Conservation (phyloP, 1,284 basidiomycete genomes). For the Agaricales sp. region DNA sequence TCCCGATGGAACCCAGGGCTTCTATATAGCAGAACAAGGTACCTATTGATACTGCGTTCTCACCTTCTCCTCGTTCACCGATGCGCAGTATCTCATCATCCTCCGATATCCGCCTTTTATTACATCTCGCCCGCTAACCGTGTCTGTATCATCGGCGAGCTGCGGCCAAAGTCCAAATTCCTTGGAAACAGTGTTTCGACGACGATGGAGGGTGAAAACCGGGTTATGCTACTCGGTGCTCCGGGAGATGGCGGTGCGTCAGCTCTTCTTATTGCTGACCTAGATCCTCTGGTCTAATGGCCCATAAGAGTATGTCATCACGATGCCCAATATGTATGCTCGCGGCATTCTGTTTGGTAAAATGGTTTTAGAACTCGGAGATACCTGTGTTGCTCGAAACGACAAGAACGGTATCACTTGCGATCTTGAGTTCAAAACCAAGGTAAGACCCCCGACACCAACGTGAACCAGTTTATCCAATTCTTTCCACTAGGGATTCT, state of each 20-base stretch:
- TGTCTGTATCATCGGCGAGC: constrained; percentile 80
- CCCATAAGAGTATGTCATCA: constrained; percentile 80
- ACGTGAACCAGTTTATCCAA: constrained; percentile 2
- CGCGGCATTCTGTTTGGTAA: constrained; percentile 96
- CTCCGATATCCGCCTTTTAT: constrained; percentile 94
- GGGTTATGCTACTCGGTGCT: constrained; percentile 70
- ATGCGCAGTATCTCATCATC: constrained; percentile 77
- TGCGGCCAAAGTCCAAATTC: constrained; percentile 94
- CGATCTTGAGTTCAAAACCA: constrained; percentile 97
- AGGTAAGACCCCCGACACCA: constrained; percentile 35
- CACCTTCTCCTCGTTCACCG: constrained; percentile 6
- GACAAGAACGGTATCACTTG: constrained; percentile 66
- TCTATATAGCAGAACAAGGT: constrained; percentile 98
- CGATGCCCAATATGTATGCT: constrained; percentile 98
- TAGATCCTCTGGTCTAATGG: constrained; percentile 3
- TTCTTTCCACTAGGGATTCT: constrained; percentile 66
- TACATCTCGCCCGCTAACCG: constrained; percentile 92
- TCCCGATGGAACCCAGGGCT: constrained; percentile 82
- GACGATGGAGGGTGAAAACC: constrained; percentile 93
- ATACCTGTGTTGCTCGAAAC: constrained; percentile 82
- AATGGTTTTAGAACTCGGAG: constrained; percentile 96
- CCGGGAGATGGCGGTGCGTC: constrained; percentile 77
- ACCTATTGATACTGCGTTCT: constrained; percentile 2
- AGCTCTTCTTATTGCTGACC: constrained; percentile 1
- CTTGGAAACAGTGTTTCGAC: constrained; percentile 94